Percentiles rank a stretch among this genome's conserved stretches.
Evolutionary conservation across 768 basidiomycete species (phyloP).

Genomic region (Lanmaoa pseudosensibilis): DNA sequence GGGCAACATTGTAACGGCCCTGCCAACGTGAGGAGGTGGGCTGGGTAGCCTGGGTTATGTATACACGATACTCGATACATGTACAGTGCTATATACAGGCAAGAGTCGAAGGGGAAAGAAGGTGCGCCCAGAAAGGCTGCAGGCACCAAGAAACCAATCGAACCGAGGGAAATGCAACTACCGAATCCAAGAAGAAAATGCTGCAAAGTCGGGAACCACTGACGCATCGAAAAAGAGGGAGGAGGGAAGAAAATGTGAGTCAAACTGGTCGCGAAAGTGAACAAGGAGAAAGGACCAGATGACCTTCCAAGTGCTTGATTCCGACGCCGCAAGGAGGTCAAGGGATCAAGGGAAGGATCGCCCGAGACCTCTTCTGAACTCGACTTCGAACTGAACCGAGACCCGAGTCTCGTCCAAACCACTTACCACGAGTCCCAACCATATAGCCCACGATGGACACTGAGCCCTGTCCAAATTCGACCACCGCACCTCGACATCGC

Average conservation of each 20-base stretch:
- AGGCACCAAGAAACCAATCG: background rate
- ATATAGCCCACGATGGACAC: background rate
- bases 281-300: conserved; percentile 2
- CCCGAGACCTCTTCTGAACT: background rate
- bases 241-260: background rate
- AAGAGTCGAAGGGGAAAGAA: background rate
- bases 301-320: background rate
- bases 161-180: background rate
- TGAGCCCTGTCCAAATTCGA: background rate
- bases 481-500: background rate
- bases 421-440: background rate
- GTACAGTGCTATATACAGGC: background rate
- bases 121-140: background rate
- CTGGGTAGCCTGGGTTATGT: no score
- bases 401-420: background rate
- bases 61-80: background rate
- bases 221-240: background rate
- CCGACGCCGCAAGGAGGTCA: background rate
- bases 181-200: background rate
- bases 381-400: background rate
- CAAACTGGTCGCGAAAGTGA: background rate
- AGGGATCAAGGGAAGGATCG: background rate
- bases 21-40: no score
- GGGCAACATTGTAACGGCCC: no score
- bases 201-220: background rate